Conservation (phyloP, 371 early-diverging fungal genomes). For the Mucor plumbeus region DNA sequence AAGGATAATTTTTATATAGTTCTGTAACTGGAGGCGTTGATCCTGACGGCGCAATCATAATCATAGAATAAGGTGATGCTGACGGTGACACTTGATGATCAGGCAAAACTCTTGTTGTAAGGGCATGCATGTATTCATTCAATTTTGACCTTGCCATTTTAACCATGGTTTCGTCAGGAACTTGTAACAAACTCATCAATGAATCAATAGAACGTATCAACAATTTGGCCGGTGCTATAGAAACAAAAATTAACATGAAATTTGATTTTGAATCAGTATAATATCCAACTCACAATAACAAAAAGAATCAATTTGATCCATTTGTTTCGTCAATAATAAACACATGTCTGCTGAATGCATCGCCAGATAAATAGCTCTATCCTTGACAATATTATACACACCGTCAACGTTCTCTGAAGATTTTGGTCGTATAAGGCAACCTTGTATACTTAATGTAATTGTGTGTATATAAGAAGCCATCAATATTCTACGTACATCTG, state of each 20-base stretch:
- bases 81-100: constrained; percentile 19
- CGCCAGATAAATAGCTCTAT: constrained; percentile 15
- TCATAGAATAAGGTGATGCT: constrained; percentile 5
- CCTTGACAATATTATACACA: constrained; percentile 12
- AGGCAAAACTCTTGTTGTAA: not conserved
- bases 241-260: no score
- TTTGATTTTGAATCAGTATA: no score
- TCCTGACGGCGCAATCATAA: not conserved
- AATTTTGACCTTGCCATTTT: constrained; percentile 11
- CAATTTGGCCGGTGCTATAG: constrained; percentile 14
- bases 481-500: constrained; percentile 7
- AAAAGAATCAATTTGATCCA: not conserved
- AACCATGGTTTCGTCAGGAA: not conserved
- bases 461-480: constrained; percentile 14
- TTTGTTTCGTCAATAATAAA: constrained; percentile 2
- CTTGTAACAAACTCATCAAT: constrained; percentile 6
- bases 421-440: constrained; percentile 13
- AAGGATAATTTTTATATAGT: constrained; percentile 24
- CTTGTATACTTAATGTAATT: constrained; percentile 17
- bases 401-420: not conserved
- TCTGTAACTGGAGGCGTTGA: constrained; percentile 8
- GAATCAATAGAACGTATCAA: constrained; percentile 23
- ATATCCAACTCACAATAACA: constrained; percentile 24
- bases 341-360: constrained; percentile 17
- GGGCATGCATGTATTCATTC: constrained; percentile 14